phyloP scores from a whole-genome alignment of 352 stramenopile species.

The Phytophthora sp. region DNA sequence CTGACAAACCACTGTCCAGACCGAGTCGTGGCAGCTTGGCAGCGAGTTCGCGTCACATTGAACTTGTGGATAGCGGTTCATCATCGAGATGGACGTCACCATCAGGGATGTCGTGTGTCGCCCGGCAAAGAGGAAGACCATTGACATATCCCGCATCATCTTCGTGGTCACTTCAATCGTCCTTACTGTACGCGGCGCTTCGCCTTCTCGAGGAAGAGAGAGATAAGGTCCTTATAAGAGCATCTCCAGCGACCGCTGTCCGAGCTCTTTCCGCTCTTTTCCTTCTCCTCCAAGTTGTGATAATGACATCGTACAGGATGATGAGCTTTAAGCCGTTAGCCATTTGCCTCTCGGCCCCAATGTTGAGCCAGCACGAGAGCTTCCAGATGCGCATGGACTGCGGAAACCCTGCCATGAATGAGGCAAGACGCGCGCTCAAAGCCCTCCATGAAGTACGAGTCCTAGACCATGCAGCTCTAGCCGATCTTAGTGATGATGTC shows the following conservation, averaged over 20 bases:
- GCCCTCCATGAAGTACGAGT: constrained; percentile 41
- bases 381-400: constrained; percentile 49
- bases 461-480: constrained; percentile 52
- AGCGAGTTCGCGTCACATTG: constrained; percentile 48
- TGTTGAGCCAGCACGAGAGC: constrained; percentile 37
- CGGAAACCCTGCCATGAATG: constrained; percentile 47
- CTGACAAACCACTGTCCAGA: neutral
- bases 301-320: constrained; percentile 36
- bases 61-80: constrained; percentile 64
- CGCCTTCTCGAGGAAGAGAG: constrained; percentile 44
- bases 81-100: constrained; percentile 76
- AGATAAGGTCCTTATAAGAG: constrained; percentile 57
- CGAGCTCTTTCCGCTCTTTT: constrained; percentile 16
- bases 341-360: constrained; percentile 37
- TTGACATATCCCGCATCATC: constrained; percentile 66
- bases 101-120: constrained; percentile 77
- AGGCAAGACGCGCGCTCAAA: constrained; percentile 42
- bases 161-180: constrained; percentile 29
- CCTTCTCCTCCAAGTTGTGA: constrained; percentile 23
- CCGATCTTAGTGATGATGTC: constrained; percentile 77
- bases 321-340: constrained; percentile 34
- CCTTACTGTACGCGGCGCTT: constrained; percentile 20
- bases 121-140: constrained; percentile 84
- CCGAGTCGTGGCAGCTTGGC: constrained; percentile 53
- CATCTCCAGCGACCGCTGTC: constrained; percentile 2